Evolutionary conservation across 2,329 filamentous ascomycete genomes (phyloP), one percentile per base, ranked within the genome.

Genomic region (Purpureocillium takamizusanense): DNA sequence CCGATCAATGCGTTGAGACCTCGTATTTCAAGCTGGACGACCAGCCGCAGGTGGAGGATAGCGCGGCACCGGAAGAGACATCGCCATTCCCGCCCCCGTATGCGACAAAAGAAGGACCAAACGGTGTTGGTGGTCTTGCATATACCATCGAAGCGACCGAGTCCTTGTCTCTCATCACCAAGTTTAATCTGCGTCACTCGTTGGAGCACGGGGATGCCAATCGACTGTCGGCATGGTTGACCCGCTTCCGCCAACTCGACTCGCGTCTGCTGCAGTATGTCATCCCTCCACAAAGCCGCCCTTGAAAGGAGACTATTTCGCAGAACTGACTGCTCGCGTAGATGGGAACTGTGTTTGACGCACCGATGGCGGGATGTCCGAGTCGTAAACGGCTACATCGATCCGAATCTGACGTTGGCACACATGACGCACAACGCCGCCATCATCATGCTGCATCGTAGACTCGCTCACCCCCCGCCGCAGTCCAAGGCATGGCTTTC

Each of bases 281-380:
- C 10, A 10, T 6, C 21, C 6, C 21, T 25, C n/a, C 21, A 25
- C 21, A 6, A 5, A 25, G 10, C 21, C 21, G 21, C 21, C n/a
- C n/a, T n/a, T n/a, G n/a, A n/a, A n/a, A n/a, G n/a, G n/a, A n/a
- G n/a, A n/a, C n/a, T n/a, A n/a, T n/a, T n/a, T n/a, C n/a, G 21
- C 21, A 6, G 12, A 23, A 12, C 13, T 16, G 15, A 6, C 7
- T 23, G 14, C 13, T 3, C 28, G 6, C 8, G 27, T 14, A 63
- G 61, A 36, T 68, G 65, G 65, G 66, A 68, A 39, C 51, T 67
- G 35, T 63, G 65, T 37, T 52, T 69, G 1, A 64, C 66, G 0
- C 57, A 60, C 28, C 56, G 58, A 35, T 69, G 66, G 66, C 47
- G 54, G 1, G 56, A 60, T 17, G 56, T 56, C 1, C 61, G 63